These are phyloP conservation scores for Oidiodendron maius DNA, from an alignment of 495 filamentous ascomycete species.

Conservation along the genomic window DNA sequence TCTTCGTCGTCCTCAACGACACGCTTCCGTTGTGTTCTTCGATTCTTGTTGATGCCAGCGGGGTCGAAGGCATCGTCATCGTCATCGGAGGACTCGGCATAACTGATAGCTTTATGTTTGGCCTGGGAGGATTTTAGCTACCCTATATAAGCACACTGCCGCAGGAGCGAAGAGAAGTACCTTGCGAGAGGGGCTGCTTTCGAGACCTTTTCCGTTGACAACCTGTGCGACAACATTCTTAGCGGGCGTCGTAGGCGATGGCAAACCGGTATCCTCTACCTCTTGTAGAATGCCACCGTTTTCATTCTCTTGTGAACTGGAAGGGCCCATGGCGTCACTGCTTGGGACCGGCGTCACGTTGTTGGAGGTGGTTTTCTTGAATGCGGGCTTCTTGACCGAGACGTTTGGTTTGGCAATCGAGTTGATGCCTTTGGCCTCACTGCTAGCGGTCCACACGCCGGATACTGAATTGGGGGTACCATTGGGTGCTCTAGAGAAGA, in stretches of 20 bases:
- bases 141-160: background rate
- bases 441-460: slow-evolving; percentile 25
- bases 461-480: slow-evolving; percentile 14
- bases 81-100: slow-evolving; percentile 61
- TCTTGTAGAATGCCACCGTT: slow-evolving; percentile 31
- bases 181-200: slow-evolving; percentile 58
- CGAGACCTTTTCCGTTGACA: slow-evolving; percentile 16
- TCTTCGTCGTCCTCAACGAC: slow-evolving; percentile 52
- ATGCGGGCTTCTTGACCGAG: slow-evolving; percentile 27
- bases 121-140: slow-evolving; percentile 5
- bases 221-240: slow-evolving; percentile 29
- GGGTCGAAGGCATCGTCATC: slow-evolving; percentile 47
- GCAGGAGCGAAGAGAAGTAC: slow-evolving; percentile 23
- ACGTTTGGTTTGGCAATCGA: slow-evolving; percentile 24
- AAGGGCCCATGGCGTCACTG: slow-evolving; percentile 58
- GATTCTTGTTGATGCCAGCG: slow-evolving; percentile 31
- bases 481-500: slow-evolving; percentile 59
- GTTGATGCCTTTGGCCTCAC: slow-evolving; percentile 38
- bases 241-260: slow-evolving; percentile 29
- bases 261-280: slow-evolving; percentile 37
- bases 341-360: slow-evolving; percentile 69
- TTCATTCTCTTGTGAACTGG: slow-evolving; percentile 50
- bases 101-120: slow-evolving; percentile 49
- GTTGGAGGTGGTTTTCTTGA: slow-evolving; percentile 31
- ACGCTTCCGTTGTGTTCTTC: slow-evolving; percentile 26